Evolutionary conservation across 495 filamentous ascomycete genomes (phyloP), one percentile per base, ranked within the genome.

Genomic region (Penicillium arizonense): DNA sequence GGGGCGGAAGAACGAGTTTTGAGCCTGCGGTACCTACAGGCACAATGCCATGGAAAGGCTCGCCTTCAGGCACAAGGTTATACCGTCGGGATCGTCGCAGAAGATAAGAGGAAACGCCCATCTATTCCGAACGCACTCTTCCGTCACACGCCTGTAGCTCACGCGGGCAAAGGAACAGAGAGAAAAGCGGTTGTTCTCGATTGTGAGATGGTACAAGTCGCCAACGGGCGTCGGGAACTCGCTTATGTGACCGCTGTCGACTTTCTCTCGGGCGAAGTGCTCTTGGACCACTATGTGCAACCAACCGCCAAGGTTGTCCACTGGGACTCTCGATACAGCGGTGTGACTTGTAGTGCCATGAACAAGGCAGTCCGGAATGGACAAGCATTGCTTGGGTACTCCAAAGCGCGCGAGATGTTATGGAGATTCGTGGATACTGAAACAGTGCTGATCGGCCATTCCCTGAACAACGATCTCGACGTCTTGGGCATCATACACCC

Each of bases 391-490:
- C n/a, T n/a, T n/a, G n/a, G n/a, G n/a, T n/a, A n/a, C n/a, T n/a
- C n/a, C n/a, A n/a, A n/a, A n/a, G n/a, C n/a, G n/a, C n/a, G n/a
- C n/a, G n/a, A n/a, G n/a, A n/a, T 60, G 10, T 51, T 81, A 7
- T 78, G 68, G 66, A 18, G 47, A 0, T 67, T 65, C 54, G 63
- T 76, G 12, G 69, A 77, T 49, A 51, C 50, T 0, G 53, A 75
- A 34, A 80, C 78, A 7, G 62, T 81, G 13, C 61, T 81, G 0
- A 57, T 79, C 18, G 78, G 77, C 11, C 73, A 80, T 40, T 56
- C 73, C 12, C 53, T 81, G 21, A 57, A 77, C 5, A 57, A 69
- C 33, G 76, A 78, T 46, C 63, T 80, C 2, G 57, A 70, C 14
- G 70, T 71, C 3, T 58, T 81, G 23, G 65, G 75, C 8, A 70